Evolutionary conservation across 441 rosid genomes (phyloP).

Genomic region (Rhodomyrtus psidioides): DNA sequence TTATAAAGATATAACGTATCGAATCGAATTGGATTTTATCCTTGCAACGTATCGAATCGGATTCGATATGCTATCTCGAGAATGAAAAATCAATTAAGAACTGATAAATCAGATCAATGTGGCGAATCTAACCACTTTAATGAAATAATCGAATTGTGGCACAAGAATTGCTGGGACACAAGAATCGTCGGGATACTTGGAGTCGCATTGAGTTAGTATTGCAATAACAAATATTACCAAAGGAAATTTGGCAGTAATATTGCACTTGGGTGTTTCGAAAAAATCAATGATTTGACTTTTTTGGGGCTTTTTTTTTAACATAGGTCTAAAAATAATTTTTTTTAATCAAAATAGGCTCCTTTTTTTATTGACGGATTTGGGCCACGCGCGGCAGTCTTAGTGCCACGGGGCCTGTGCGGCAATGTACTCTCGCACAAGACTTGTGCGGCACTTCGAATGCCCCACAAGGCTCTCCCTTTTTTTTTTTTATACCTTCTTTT

Average conservation of each 20-base stretch:
- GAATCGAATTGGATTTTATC: neutral
- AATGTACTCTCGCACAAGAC: too few species aligned
- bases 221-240: neutral
- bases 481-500: too few species aligned
- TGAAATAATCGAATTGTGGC: neutral
- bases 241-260: neutral
- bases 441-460: too few species aligned
- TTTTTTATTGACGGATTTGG: too few species aligned
- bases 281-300: neutral
- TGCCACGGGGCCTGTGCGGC: too few species aligned
- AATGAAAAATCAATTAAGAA: neutral
- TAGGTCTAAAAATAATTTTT: too few species aligned
- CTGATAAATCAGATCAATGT: fast-evolving
- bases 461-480: too few species aligned
- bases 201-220: neutral
- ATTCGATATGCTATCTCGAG: neutral
- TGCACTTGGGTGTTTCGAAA: neutral
- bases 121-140: neutral
- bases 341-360: too few species aligned
- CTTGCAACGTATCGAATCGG: fast-evolving
- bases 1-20: neutral
- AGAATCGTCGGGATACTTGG: neutral
- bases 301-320: neutral
- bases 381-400: too few species aligned
- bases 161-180: neutral